These are phyloP conservation scores for Yamadazyma sp. DNA, from an alignment of 1,139 yeast genomes.

Conservation along the genomic window DNA sequence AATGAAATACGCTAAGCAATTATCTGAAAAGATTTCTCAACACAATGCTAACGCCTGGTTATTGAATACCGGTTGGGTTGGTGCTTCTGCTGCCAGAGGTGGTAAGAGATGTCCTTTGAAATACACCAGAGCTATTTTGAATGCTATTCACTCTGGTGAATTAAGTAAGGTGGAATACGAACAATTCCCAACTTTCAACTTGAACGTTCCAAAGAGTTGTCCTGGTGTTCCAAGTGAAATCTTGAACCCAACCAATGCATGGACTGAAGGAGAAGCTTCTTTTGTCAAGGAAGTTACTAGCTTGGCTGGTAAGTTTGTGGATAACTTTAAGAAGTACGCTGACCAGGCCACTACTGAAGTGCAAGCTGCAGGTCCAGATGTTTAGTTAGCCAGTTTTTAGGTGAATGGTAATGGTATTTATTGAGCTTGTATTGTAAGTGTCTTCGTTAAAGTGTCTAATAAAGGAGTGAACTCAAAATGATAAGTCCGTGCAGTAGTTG, in stretches of 20 bases:
- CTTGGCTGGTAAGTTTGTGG: slow-evolving; percentile 76
- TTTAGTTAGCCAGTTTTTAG: too few relatives aligned
- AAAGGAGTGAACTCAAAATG: too few relatives aligned
- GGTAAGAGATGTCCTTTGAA: slow-evolving; percentile 98
- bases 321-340: slow-evolving; percentile 84
- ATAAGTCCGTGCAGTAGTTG: too few relatives aligned
- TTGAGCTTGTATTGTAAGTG: too few relatives aligned
- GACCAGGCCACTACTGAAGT: slow-evolving; percentile 85
- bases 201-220: slow-evolving; percentile 79
- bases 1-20: slow-evolving; percentile 96
- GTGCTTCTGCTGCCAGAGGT: slow-evolving; percentile 87
- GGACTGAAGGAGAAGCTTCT: slow-evolving; percentile 72
- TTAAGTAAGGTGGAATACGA: slow-evolving; percentile 80
- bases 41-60: slow-evolving; percentile 95
- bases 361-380: slow-evolving; percentile 85
- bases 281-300: slow-evolving; percentile 69
- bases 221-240: slow-evolving; percentile 82
- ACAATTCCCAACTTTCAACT: slow-evolving; percentile 81
- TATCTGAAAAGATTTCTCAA: slow-evolving; percentile 86
- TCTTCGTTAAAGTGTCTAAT: too few relatives aligned
- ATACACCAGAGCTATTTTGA: slow-evolving; percentile 95
- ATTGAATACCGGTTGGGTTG: slow-evolving; percentile 98
- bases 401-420: background rate
- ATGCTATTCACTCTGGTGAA: slow-evolving; percentile 91
- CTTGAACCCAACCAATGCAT: slow-evolving; percentile 83